Evolutionary conservation across 2,329 filamentous ascomycete species (phyloP).

Genomic region (Massarina eburnea): DNA sequence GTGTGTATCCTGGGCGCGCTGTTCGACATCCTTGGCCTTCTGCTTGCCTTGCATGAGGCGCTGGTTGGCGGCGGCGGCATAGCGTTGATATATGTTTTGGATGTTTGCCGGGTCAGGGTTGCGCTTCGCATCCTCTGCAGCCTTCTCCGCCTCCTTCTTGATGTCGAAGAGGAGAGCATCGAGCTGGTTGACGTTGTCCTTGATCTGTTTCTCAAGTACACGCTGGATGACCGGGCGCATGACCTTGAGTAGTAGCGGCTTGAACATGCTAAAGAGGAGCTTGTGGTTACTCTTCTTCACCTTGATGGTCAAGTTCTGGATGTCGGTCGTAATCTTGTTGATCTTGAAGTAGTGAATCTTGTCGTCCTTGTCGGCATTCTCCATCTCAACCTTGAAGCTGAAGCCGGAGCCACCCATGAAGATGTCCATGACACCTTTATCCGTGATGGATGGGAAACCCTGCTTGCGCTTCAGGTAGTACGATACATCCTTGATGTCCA

Average conservation of each 20-base stretch:
- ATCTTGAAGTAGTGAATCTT: slow-evolving; percentile 89
- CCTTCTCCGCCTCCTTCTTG: slow-evolving; percentile 79
- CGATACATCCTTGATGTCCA: slow-evolving; percentile 76
- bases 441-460: slow-evolving; percentile 84
- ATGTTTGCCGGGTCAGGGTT: slow-evolving; percentile 69
- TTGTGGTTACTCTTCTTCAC: slow-evolving; percentile 95
- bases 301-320: slow-evolving; percentile 83
- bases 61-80: slow-evolving; percentile 73
- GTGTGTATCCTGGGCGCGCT: slow-evolving; percentile 62
- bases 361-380: slow-evolving; percentile 75
- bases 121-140: slow-evolving; percentile 64
- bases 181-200: slow-evolving; percentile 74
- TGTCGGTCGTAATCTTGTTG: slow-evolving; percentile 80
- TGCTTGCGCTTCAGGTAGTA: slow-evolving; percentile 96
- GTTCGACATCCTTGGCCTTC: slow-evolving; percentile 64
- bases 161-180: slow-evolving; percentile 75
- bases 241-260: slow-evolving; percentile 81
- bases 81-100: slow-evolving; percentile 84
- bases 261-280: slow-evolving; percentile 79
- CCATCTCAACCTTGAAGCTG: slow-evolving; percentile 87
- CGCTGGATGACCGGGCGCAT: slow-evolving; percentile 84
- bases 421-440: slow-evolving; percentile 86
- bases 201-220: slow-evolving; percentile 85
- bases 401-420: slow-evolving; percentile 85
- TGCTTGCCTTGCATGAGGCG: slow-evolving; percentile 74